Base-by-base conservation (phyloP, 75 land plant species). In the Sequoia sempervirens region DNA sequence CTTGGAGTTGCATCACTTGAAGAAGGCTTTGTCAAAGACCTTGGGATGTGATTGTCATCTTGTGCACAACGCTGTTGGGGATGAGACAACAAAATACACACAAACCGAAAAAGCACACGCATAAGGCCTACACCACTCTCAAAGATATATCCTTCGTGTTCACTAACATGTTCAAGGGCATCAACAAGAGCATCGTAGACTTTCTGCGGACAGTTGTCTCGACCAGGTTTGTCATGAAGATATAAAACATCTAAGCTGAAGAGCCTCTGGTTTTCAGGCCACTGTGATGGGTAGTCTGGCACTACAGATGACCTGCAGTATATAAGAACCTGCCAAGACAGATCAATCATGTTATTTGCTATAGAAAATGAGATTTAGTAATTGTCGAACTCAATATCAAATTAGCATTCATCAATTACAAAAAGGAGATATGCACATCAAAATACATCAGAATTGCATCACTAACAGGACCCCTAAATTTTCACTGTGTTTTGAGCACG, bases 111-210 rank as follows among this genome's bases (percentile, higher is more conserved):
- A 28, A 97, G 93, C 78, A 89, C 87, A 12, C 99, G 89, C 18
- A 91, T 61, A 32, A 92, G 86, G 12, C 96, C 96, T 79, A 92
- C 90, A 4, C 96, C 96, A 68, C 88, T 96, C 92, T 97, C 99
- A 80, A 84, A 90, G 41, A 97, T 94, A 90, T 96, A 97, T 82
- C 98, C 96, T 46, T 96, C 99, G 41, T 89, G 82, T 69, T 91
- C 92, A 78, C 90, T 91, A n/a, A 96, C 95, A 58, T 90, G 88
- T 56, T 97, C 99, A 17, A 97, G 87, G 37, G 95, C 91, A 43
- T 96, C 98, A 36, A 96, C 98, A 41, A 97, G 88, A 11, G 93
- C 85, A 87, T 97, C 99, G 81, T 94, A 97, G 13, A 97, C 99
- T 79, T 86, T 85, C 88, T 97, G 99, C 1, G 99, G 99, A 83